Evolutionary conservation across 768 basidiomycete species (phyloP).

Genomic region (Suillus subaureus): DNA sequence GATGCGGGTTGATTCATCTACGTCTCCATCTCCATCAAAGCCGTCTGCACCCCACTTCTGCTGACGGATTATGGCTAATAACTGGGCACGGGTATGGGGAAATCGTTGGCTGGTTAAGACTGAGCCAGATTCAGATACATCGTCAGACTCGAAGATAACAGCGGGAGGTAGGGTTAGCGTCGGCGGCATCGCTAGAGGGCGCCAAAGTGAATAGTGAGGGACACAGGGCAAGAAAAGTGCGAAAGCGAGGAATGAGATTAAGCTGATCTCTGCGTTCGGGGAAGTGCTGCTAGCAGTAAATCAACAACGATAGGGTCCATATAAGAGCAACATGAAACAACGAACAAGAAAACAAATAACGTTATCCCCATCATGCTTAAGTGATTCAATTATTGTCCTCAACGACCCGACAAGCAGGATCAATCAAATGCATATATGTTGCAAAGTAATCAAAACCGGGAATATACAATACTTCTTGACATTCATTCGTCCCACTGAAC

Average conservation of each 20-base stretch:
- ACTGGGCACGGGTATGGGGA: constrained; percentile 83
- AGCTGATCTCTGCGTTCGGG: constrained; percentile 26
- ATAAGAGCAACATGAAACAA: constrained; percentile 14
- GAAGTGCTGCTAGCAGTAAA: constrained; percentile 20
- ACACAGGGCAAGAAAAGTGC: constrained; percentile 1
- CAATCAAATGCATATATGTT: neutral
- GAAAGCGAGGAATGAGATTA: constrained; percentile 17
- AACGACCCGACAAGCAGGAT: neutral
- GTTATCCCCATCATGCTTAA: constrained; percentile 15
- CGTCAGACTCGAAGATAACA: constrained; percentile 22
- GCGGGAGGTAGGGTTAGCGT: constrained; percentile 25
- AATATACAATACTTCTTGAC: neutral
- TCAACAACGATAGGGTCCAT: constrained; percentile 20
- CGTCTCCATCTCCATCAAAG: constrained; percentile 59
- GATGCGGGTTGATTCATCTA: constrained; percentile 55
- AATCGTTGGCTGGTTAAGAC: constrained; percentile 45
- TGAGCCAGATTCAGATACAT: constrained; percentile 19
- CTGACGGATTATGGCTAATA: constrained; percentile 72
- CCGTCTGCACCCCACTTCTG: constrained; percentile 58
- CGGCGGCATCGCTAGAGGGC: constrained; percentile 26
- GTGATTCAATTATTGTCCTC: constrained; percentile 5
- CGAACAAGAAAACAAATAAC: constrained; percentile 26
- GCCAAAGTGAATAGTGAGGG: constrained; percentile 6
- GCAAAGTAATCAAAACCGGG: neutral
- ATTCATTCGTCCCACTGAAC: constrained; percentile 73